phyloP scores from a whole-genome alignment of 257 asterid species.

The Gentiana macrophylla region DNA sequence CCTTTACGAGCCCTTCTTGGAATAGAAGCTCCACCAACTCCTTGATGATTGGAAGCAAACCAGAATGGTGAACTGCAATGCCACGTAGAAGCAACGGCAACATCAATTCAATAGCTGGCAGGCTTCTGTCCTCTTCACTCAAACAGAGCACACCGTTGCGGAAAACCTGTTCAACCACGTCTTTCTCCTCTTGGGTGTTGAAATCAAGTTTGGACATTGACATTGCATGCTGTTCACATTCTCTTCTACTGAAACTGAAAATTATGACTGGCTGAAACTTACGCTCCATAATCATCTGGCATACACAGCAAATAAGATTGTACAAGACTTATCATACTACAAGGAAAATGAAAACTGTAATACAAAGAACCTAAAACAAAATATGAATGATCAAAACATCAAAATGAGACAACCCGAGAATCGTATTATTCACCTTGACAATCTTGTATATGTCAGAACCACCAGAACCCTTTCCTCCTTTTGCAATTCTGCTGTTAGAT shows the following conservation, averaged over 20 bases:
- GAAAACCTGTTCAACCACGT: slow-evolving; percentile 77
- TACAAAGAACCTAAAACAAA: not conserved
- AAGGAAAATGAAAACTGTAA: slow-evolving; percentile 3
- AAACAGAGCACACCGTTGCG: slow-evolving; percentile 69
- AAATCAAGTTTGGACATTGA: slow-evolving; percentile 96
- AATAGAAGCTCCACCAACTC: slow-evolving; percentile 96
- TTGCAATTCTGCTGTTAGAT: slow-evolving; percentile 59
- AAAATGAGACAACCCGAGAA: slow-evolving; percentile 5
- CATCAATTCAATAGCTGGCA: slow-evolving; percentile 96
- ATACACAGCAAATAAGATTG: too few species aligned
- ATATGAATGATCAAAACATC: not conserved
- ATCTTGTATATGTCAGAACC: slow-evolving; percentile 88
- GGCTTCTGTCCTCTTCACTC: slow-evolving; percentile 84
- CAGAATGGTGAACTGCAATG: slow-evolving; percentile 98
- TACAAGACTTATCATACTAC: not conserved
- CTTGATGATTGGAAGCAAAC: slow-evolving; percentile 91
- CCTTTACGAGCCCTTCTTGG: slow-evolving; percentile 99
- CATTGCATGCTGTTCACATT: slow-evolving; percentile 98
- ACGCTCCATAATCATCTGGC: slow-evolving; percentile 94
- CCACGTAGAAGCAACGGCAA: slow-evolving; percentile 95
- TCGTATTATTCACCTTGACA: slow-evolving; percentile 52
- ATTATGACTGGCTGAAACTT: slow-evolving; percentile 95
- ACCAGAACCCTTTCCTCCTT: slow-evolving; percentile 64
- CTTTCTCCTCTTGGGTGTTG: slow-evolving; percentile 80
- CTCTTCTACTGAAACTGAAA: slow-evolving; percentile 97